These are phyloP conservation scores for Pyrenula massariospora DNA, from an alignment of 495 filamentous ascomycete genomes.

Conservation along the genomic window DNA sequence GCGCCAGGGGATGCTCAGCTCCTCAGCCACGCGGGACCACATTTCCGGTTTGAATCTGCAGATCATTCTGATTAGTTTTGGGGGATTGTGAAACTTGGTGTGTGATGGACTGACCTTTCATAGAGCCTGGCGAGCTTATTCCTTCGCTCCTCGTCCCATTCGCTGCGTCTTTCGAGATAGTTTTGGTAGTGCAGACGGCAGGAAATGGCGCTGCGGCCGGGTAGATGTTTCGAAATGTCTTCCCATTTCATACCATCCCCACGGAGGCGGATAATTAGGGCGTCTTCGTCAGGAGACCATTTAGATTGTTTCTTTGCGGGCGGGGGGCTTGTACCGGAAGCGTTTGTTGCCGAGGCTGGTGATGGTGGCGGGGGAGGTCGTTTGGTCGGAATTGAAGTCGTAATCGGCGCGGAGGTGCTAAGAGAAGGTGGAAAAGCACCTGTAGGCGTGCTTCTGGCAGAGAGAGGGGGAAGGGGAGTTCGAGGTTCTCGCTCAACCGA, in stretches of 20 bases:
- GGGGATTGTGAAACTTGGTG: not conserved
- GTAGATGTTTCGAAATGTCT: conserved; percentile 82
- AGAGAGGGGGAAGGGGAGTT: not conserved
- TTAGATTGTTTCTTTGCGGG: conserved; percentile 93
- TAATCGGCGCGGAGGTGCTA: not conserved
- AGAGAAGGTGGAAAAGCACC: not conserved
- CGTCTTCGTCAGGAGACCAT: conserved; percentile 88
- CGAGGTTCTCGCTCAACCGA: not conserved
- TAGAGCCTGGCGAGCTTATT: conserved; percentile 91
- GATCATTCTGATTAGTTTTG: not conserved
- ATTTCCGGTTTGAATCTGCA: conserved; percentile 89
- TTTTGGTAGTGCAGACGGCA: conserved; percentile 96
- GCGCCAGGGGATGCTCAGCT: conserved; percentile 94
- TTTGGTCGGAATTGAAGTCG: not conserved
- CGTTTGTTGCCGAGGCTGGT: not conserved
- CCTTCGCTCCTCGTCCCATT: conserved; percentile 97
- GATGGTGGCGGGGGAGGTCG: not conserved
- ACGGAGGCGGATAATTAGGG: conserved; percentile 76
- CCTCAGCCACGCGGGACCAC: conserved; percentile 87
- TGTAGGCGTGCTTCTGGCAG: not conserved
- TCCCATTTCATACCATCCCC: conserved; percentile 95
- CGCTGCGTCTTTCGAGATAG: conserved; percentile 77
- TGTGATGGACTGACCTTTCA: conserved; percentile 58
- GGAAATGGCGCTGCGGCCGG: conserved; percentile 82
- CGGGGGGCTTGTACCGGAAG: conserved; percentile 10